phyloP scores from a whole-genome alignment of 164 flowering plant species.

The Houttuynia cordata region DNA sequence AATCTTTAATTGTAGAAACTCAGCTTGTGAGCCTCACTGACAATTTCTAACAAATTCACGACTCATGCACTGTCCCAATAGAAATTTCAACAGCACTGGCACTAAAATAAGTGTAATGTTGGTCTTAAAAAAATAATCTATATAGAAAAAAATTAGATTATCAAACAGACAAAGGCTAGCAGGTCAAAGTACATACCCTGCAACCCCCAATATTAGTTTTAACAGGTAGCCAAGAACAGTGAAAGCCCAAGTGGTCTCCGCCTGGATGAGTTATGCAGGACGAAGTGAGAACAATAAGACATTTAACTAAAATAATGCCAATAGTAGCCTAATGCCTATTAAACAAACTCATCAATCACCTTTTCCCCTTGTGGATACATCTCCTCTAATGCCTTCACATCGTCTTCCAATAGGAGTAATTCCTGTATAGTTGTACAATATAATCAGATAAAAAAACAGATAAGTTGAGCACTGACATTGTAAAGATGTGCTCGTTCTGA shows the following conservation, averaged over 20 bases:
- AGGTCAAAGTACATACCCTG: conserved; percentile 61
- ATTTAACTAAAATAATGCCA: not conserved
- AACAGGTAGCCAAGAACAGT: conserved; percentile 95
- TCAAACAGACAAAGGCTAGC: not conserved
- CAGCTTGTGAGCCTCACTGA: too few species aligned
- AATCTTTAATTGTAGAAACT: too few species aligned
- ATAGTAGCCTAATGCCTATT: not conserved
- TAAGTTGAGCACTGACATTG: too few species aligned
- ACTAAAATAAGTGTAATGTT: too few species aligned
- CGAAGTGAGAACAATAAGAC: not conserved
- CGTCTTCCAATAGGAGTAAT: conserved; percentile 85
- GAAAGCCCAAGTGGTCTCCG: conserved; percentile 93
- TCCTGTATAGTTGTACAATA: conserved; percentile 37
- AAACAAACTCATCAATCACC: conserved; percentile 23
- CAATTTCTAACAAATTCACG: too few species aligned
- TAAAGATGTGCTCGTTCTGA: too few species aligned
- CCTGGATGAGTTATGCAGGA: conserved; percentile 34
- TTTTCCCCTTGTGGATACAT: conserved; percentile 99
- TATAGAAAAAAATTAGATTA: too few species aligned
- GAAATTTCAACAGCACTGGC: not conserved
- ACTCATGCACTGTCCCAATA: too few species aligned
- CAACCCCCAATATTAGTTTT: conserved; percentile 68
- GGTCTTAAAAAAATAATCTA: too few species aligned
- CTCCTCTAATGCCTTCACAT: conserved; percentile 89
- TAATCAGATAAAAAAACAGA: not conserved